These are phyloP conservation scores for Phialophora expanda DNA, from an alignment of 2,329 filamentous ascomycete genomes.

Conservation along the genomic window DNA sequence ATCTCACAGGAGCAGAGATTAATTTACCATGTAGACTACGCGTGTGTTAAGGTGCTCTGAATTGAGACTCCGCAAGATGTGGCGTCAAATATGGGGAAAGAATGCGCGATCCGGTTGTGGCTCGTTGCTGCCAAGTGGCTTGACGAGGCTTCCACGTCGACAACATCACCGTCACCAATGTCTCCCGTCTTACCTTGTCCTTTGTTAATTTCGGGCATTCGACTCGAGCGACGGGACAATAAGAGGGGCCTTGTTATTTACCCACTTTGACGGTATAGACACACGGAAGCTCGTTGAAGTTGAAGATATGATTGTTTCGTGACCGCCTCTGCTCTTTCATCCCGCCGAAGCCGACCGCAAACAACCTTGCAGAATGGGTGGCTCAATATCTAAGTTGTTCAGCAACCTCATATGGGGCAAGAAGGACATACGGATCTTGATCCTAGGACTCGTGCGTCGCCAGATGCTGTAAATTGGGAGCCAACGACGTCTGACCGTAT, in stretches of 20 bases:
- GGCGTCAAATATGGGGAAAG: not conserved
- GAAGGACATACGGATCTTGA: conserved; percentile 97
- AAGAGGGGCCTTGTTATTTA: not conserved
- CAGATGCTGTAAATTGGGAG: not conserved
- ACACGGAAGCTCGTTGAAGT: not conserved
- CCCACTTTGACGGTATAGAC: not conserved
- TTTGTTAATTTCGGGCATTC: not conserved
- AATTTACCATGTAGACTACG: not conserved
- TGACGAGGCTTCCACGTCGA: conserved; percentile 11
- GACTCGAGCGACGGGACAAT: not conserved
- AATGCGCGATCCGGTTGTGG: not conserved
- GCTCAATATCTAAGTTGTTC: conserved; percentile 63
- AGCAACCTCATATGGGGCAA: conserved; percentile 81
- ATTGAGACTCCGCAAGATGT: not conserved
- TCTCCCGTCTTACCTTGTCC: not conserved
- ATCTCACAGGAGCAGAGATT: not conserved
- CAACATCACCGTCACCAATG: not conserved
- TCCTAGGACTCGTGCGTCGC: conserved; percentile 79
- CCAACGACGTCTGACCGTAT: conserved; percentile 24
- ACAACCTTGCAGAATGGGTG: conserved; percentile 56
- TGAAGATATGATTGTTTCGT: conserved; percentile 28
- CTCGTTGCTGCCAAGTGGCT: conserved; percentile 11
- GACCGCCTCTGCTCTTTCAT: conserved; percentile 5
- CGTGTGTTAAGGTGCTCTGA: not conserved
- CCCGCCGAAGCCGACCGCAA: conserved; percentile 1